Base-by-base conservation (phyloP, 805 yeast genomes). In the Myxozyma monticola region DNA sequence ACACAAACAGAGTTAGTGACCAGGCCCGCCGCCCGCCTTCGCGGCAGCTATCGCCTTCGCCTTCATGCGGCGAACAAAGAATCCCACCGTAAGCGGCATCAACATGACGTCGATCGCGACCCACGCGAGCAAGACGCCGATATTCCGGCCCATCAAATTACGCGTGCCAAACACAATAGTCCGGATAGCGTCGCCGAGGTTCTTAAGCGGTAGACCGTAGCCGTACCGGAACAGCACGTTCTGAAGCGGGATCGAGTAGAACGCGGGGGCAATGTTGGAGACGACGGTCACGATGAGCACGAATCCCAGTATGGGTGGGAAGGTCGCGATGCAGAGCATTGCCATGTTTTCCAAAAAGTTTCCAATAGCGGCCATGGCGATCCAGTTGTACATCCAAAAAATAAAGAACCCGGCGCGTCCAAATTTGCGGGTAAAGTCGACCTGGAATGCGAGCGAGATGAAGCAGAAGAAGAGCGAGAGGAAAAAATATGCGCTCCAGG, bases 331-430 rank as follows among this genome's bases (percentile, higher is more conserved):
- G 7, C 77, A 64, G 4, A 84, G 26, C 65, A 80, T 62, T 0
- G 81, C 80, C 59, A 77, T 68, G 54, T 83, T 79, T 66, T 86
- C 93, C 62, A 83, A 84, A 28, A 84, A 82, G 37, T 84, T 79
- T 50, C 95, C 95, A 30, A 85, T 83, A 0, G 90, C 86, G 55
- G 80, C 69, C 87, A 86, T 81, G 5, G 87, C 77, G 42, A 86
- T 59, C 64, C 71, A 86, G 6, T 81, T 74, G 30, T 80, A 58
- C 78, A 83, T 75, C 95, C 95, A 87, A 55, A 77, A 78, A 1
- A 85, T 81, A 33, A 86, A 75, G 66, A 85, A 85, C 0, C 95
- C 95, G 7, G 81, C 78, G 26, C 67, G 72, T 1, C 88, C 89
- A 69, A 79, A 85, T 0, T 86, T 68, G 2, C 47, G 61, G 14